These are phyloP conservation scores for Tolypocladium ovalisporum DNA, from an alignment of 2,329 filamentous ascomycete species.

Conservation along the genomic window DNA sequence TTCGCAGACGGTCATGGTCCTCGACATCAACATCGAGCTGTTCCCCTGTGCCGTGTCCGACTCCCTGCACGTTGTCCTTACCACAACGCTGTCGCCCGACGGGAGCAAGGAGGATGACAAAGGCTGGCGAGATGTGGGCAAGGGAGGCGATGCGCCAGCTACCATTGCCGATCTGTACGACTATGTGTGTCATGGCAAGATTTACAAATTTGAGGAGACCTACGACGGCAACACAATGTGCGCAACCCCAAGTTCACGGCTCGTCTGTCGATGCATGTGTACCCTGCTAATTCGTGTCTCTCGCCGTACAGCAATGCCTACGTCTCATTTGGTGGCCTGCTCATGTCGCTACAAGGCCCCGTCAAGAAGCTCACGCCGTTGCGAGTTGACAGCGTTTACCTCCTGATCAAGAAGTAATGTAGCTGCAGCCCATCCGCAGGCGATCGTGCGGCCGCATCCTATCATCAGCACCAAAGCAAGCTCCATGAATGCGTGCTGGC, in stretches of 20 bases:
- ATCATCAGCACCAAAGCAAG: neutral
- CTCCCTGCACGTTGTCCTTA: slow-evolving; percentile 68
- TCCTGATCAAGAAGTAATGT: slow-evolving; percentile 69
- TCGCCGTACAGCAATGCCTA: slow-evolving; percentile 64
- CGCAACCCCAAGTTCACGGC: slow-evolving; percentile 1
- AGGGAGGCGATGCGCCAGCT: slow-evolving; percentile 40
- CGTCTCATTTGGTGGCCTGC: slow-evolving; percentile 82
- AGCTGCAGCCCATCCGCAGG: neutral
- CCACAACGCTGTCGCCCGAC: slow-evolving; percentile 77
- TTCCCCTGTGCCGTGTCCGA: slow-evolving; percentile 70
- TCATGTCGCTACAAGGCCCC: slow-evolving; percentile 85
- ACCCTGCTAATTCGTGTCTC: neutral
- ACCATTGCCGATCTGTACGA: slow-evolving; percentile 71
- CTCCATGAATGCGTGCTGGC: neutral
- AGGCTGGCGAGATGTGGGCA: slow-evolving; percentile 70
- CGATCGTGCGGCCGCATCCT: neutral
- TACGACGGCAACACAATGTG: slow-evolving; percentile 75
- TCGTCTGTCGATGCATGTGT: neutral
- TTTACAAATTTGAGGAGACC: slow-evolving; percentile 78
- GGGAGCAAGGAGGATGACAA: slow-evolving; percentile 66
- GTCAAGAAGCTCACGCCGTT: slow-evolving; percentile 91
- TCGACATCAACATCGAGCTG: slow-evolving; percentile 91
- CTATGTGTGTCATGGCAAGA: slow-evolving; percentile 81
- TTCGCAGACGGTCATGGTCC: slow-evolving; percentile 62
- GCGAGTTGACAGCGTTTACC: slow-evolving; percentile 86